Percentiles rank a stretch among this genome's conserved stretches.
These are phyloP conservation scores for Ceratobasidium sp. DNA, from an alignment of 1,284 basidiomycete genomes.

Conservation along the genomic window DNA sequence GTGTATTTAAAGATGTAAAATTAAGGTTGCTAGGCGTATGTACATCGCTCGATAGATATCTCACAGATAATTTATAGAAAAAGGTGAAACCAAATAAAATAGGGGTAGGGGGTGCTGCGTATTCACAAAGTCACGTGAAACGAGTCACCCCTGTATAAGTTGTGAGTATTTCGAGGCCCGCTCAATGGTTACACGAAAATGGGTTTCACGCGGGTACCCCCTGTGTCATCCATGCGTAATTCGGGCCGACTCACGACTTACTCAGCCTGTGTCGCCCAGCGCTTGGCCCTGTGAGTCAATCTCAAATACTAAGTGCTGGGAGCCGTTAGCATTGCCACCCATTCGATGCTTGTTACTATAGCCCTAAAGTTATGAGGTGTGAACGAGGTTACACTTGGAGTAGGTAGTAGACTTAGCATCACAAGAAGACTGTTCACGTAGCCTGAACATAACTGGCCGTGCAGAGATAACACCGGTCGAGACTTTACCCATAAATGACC, in stretches of 20 bases:
- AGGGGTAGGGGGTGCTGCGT: background rate
- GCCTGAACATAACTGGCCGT: no score
- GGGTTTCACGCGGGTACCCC: background rate
- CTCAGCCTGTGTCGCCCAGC: background rate
- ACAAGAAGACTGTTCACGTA: no score
- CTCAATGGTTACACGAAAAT: background rate
- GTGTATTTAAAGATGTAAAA: background rate
- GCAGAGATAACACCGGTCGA: no score
- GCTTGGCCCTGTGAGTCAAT: conserved; percentile 17
- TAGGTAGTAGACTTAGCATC: no score
- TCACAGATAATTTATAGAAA: background rate
- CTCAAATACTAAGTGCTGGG: no score
- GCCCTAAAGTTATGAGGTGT: no score
- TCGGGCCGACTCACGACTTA: background rate
- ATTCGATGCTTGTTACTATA: no score
- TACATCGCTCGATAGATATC: background rate
- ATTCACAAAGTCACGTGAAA: conserved; percentile 8
- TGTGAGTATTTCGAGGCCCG: background rate
- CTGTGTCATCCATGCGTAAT: background rate
- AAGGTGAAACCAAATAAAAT: background rate
- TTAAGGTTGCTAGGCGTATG: background rate
- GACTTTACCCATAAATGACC: no score
- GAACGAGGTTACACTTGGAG: no score
- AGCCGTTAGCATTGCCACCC: no score
- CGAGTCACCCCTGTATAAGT: background rate